Evolutionary conservation across 805 yeast genomes (phyloP).

Genomic region (Starmerella cellae): DNA sequence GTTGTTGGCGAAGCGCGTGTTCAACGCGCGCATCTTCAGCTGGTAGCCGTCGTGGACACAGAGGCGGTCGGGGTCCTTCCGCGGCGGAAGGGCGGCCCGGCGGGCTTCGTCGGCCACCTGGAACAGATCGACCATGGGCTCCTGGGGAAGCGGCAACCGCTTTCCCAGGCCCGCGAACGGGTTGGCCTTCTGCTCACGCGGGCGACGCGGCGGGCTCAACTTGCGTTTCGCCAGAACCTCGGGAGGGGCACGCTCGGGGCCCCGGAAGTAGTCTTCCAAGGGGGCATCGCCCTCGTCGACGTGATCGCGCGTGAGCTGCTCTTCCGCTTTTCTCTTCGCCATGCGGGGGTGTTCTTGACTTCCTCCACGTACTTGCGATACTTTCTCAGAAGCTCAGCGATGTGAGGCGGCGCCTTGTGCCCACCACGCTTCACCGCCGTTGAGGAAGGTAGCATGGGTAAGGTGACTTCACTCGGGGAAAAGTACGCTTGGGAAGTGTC

Average conservation of each 20-base stretch:
- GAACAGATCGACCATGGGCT: neutral
- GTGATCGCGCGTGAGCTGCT: conserved; percentile 30
- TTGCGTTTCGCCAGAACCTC: conserved; percentile 59
- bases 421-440: too few relatives aligned
- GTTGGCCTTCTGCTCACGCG: neutral
- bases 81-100: neutral
- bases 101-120: neutral
- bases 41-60: neutral
- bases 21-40: conserved; percentile 15
- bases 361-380: too few relatives aligned
- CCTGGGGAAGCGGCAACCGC: neutral
- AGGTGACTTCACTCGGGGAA: too few relatives aligned
- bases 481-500: too few relatives aligned
- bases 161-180: conserved; percentile 2
- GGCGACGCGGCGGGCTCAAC: conserved; percentile 36
- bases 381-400: too few relatives aligned
- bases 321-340: conserved; percentile 49
- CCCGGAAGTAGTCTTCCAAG: neutral
- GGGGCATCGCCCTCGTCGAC: neutral
- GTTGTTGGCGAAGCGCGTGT: conserved; percentile 15
- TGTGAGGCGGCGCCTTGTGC: too few relatives aligned
- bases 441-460: too few relatives aligned
- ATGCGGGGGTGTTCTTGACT: conserved; percentile 6
- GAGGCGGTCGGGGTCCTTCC: neutral
- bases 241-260: neutral